A percentile compares a stretch with the other conserved stretches of the same genome.
Conservation (phyloP, 305 asterid species). For the Plantago coronopus region DNA sequence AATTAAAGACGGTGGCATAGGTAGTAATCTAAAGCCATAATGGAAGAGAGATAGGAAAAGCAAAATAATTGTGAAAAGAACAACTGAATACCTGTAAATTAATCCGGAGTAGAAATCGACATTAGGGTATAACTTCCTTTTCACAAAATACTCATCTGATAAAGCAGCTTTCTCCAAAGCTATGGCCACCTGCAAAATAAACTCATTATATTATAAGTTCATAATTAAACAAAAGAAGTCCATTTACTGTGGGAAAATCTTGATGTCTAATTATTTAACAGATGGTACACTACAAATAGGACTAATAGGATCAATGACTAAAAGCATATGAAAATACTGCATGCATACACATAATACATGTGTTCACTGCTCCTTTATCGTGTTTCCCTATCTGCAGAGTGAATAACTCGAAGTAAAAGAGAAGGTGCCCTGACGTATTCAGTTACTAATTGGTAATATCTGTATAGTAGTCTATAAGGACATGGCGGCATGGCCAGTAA, state of each 20-base stretch:
- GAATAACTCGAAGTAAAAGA: too few relatives aligned
- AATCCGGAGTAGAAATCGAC: conserved; percentile 98
- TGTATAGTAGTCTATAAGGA: too few relatives aligned
- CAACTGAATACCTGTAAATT: conserved; percentile 61
- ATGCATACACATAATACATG: not conserved
- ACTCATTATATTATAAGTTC: conserved; percentile 3
- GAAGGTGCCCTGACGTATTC: not conserved
- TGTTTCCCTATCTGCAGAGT: too few relatives aligned
- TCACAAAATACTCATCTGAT: conserved; percentile 87
- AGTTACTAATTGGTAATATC: not conserved
- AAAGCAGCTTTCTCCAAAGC: conserved; percentile 97
- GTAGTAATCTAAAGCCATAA: not conserved
- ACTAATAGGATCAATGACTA: not conserved
- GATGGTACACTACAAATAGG: not conserved
- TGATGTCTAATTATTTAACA: not conserved
- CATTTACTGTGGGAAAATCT: not conserved
- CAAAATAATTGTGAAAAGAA: not conserved
- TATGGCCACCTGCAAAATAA: conserved; percentile 74
- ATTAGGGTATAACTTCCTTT: conserved; percentile 94
- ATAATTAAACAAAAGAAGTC: not conserved
- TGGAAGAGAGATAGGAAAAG: not conserved
- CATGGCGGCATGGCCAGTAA: too few relatives aligned
- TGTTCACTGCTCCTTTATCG: not conserved
- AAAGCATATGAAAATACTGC: not conserved
- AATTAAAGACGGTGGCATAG: not conserved